Conservation (phyloP, 495 filamentous ascomycete species). For the Aspergillus ostianus region DNA sequence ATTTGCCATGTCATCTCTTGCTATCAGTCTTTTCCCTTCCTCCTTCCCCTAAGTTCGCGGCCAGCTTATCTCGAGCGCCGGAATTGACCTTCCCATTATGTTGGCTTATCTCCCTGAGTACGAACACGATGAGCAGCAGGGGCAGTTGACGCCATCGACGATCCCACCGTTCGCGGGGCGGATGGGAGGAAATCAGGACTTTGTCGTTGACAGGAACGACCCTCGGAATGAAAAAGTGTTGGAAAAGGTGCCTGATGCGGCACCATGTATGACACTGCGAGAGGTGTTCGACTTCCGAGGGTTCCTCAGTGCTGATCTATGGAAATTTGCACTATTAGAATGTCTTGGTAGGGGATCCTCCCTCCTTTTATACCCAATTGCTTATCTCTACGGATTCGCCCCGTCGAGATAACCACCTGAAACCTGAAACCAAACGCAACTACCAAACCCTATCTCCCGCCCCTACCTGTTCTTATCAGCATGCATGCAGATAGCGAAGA, state of each 20-base stretch:
- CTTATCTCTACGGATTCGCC: neutral
- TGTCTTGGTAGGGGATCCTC: constrained; percentile 26
- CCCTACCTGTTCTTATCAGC: neutral
- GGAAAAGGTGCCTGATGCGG: constrained; percentile 45
- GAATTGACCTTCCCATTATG: neutral
- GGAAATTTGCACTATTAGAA: constrained; percentile 46
- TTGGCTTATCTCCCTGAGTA: constrained; percentile 16
- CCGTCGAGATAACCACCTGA: neutral
- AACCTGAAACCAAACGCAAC: neutral
- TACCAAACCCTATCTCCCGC: neutral
- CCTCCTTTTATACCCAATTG: neutral
- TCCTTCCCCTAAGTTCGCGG: neutral
- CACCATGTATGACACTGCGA: constrained; percentile 37
- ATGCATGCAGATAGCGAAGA: neutral
- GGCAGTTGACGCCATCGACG: constrained; percentile 10
- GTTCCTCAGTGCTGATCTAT: constrained; percentile 40
- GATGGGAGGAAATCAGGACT: constrained; percentile 48
- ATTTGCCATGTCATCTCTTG: neutral
- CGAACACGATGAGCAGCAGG: constrained; percentile 4
- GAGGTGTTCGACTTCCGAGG: constrained; percentile 37
- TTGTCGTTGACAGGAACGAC: constrained; percentile 40
- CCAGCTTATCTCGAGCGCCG: neutral
- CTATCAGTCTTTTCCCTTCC: neutral
- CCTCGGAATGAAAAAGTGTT: constrained; percentile 33
- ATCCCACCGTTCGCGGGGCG: constrained; percentile 46